Conservation (phyloP, 495 filamentous ascomycete genomes). For the Pseudevernia furfuracea region DNA sequence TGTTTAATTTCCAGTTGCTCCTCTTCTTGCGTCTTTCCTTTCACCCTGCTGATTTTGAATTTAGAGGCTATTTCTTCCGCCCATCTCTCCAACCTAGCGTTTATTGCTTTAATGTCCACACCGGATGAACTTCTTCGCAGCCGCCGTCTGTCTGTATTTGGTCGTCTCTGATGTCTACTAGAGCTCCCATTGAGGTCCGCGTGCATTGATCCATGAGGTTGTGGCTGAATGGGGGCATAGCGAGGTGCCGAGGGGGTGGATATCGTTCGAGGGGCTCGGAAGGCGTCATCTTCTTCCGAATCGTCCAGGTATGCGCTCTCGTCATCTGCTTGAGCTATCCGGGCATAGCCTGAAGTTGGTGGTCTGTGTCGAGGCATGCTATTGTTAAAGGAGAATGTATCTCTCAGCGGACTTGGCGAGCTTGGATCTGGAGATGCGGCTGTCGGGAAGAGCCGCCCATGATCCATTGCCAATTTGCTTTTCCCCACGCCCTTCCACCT, state of each 20-base stretch:
- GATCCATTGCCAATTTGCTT: not conserved
- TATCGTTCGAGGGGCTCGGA: conserved; percentile 47
- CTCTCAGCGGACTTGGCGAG: not conserved
- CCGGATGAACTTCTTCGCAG: conserved; percentile 73
- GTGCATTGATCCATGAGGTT: conserved; percentile 43
- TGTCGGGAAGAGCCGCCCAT: conserved; percentile 15
- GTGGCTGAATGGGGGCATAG: conserved; percentile 56
- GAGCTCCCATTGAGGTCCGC: conserved; percentile 36
- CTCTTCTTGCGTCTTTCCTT: conserved; percentile 68
- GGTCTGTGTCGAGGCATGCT: conserved; percentile 54
- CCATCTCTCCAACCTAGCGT: conserved; percentile 91
- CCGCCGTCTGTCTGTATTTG: conserved; percentile 43
- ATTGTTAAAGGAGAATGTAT: conserved; percentile 14
- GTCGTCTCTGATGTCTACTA: conserved; percentile 39
- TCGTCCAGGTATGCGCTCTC: conserved; percentile 56
- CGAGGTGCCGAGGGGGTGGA: conserved; percentile 53
- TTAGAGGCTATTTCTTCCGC: conserved; percentile 96
- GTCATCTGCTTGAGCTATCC: conserved; percentile 84
- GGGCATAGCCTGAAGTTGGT: conserved; percentile 82
- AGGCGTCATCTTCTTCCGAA: conserved; percentile 59
- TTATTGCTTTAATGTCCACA: conserved; percentile 98
- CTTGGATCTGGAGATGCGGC: conserved; percentile 8
- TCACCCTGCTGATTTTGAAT: conserved; percentile 80
- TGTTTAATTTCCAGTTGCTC: conserved; percentile 93
- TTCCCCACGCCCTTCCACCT: no score